A percentile compares a stretch with the other conserved stretches of the same genome.
Evolutionary conservation across 345 rosid species (phyloP).

Genomic region (Camelina hispida): DNA sequence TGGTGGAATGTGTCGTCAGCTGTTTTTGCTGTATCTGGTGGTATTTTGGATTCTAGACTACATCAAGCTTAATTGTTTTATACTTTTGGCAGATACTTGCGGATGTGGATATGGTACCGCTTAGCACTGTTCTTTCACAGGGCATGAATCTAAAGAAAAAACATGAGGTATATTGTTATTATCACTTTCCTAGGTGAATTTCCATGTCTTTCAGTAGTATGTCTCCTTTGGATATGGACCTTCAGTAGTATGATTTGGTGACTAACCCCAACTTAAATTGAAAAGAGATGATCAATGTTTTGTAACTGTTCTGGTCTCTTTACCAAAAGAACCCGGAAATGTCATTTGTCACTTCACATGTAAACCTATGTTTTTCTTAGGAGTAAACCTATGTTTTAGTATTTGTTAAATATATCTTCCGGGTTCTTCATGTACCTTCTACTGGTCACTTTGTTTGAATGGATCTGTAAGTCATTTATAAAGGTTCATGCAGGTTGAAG

Average conservation of each 20-base stretch:
- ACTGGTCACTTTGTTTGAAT: conserved; percentile 13
- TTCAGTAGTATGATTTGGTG: conserved; percentile 12
- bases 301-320: background rate
- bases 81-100: conserved; percentile 57
- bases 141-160: conserved; percentile 93
- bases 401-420: background rate
- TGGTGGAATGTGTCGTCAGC: conserved; percentile 10
- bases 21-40: background rate
- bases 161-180: conserved; percentile 66
- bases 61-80: conserved; percentile 7
- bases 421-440: conserved; percentile 14
- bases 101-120: conserved; percentile 52
- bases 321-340: background rate
- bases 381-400: conserved; percentile 6
- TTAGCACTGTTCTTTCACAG: conserved; percentile 74
- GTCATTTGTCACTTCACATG: conserved; percentile 21
- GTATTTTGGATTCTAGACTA: background rate
- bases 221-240: conserved; percentile 1
- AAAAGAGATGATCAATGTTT: background rate
- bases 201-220: conserved; percentile 3
- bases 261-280: background rate
- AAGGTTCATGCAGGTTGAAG: conserved; percentile 66
- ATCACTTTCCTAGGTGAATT: conserved; percentile 6
- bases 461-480: conserved; percentile 9
- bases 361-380: background rate